Evolutionary conservation across 352 stramenopile genomes (phyloP), one percentile per base, ranked within the genome.

Genomic region (Phytophthora meadii): DNA sequence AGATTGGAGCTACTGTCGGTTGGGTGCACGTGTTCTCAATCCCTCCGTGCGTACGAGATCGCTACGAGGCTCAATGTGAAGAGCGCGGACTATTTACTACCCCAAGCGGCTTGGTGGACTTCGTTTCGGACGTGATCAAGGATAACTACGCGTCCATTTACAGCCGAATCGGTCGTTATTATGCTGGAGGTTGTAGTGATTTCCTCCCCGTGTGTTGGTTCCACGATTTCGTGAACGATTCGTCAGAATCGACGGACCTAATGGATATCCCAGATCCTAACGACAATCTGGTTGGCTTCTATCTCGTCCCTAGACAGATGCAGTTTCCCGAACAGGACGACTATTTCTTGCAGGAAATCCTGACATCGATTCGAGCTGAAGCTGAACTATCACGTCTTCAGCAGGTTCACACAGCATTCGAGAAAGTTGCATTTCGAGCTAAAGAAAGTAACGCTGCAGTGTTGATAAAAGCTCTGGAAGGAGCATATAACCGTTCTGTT

Each of bases 251-350:
- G 9, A 62, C 27, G 7, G 47, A 71, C 24, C 42, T 45, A 11
- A 45, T 45, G 3, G 52, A 72, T 19, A 45, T 90, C 1, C 70
- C 76, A 2, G 79, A 90, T 46, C 82, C 82, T 15, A 63, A 61
- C 5, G 72, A 81, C 14, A 71, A 87, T 36, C 24, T 88, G 1
- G 9, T 90, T 4, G 82, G 76, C 0, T 88, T 89, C 56, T 89
- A 77, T 47, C 76, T 90, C 30, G 76, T 85, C 17, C 82, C 82
- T 0, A 74, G 82, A 44, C 73, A 89, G 44, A 73, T 74, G 30
- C 82, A 90, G 52, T 85, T 90, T 36, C 76, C 74, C 0, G 82
- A 90, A n/a, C 69, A 68, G 17, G 77, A 90, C 32, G 73, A 78
- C 5, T 62, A 69, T 22, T 86, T 73, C 45, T 42, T 66, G n/a